A percentile compares a stretch with the other conserved stretches of the same genome.
Conservation (phyloP, 306 rosid species). For the Pterocarpus macrocarpus region DNA sequence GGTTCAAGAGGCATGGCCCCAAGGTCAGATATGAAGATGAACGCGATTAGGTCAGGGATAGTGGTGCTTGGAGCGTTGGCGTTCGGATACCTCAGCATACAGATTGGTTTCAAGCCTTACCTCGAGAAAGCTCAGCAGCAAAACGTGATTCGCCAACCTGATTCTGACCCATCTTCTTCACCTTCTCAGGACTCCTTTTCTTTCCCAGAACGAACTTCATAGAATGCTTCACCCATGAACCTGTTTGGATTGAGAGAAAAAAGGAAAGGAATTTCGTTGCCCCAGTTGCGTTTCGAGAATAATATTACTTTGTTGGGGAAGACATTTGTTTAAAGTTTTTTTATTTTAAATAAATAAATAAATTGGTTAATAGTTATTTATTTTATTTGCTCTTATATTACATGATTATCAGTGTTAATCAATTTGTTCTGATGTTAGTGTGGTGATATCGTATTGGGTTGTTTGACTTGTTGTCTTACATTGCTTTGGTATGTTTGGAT, state of each 20-base stretch:
- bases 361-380: not conserved
- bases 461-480: not conserved
- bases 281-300: not conserved
- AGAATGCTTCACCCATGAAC: not conserved
- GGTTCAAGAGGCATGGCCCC: constrained; percentile 55
- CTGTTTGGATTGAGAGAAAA: constrained; percentile 18
- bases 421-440: not conserved
- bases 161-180: constrained; percentile 37
- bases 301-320: not conserved
- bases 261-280: not conserved
- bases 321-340: not conserved
- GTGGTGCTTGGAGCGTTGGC: constrained; percentile 92
- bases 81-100: constrained; percentile 80
- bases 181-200: constrained; percentile 48
- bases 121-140: constrained; percentile 75
- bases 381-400: not conserved
- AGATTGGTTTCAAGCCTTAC: constrained; percentile 78
- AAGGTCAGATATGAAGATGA: constrained; percentile 63
- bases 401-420: not conserved
- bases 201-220: constrained; percentile 54
- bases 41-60: constrained; percentile 77
- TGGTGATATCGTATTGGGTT: not conserved
- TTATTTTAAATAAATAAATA: not conserved
- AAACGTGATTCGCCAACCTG: constrained; percentile 46
- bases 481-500: constrained; percentile 17